Evolutionary conservation across 345 rosid genomes (phyloP).

Genomic region (Boechera retrofracta): DNA sequence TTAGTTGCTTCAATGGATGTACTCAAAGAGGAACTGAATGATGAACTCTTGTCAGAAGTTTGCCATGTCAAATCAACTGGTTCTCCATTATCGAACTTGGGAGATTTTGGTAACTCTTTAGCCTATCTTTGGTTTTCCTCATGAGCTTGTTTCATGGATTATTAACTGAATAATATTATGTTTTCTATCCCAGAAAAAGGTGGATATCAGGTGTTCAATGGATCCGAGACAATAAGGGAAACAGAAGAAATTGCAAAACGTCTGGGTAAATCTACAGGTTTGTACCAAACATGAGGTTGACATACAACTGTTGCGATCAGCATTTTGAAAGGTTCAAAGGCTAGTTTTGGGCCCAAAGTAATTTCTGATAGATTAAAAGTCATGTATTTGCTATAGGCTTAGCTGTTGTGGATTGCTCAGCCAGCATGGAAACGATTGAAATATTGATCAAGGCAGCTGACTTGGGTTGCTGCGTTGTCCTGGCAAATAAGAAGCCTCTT

Average conservation of each 20-base stretch:
- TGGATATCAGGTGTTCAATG: conserved; percentile 47
- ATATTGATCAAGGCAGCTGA: conserved; percentile 62
- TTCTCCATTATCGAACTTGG: conserved; percentile 54
- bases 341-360: background rate
- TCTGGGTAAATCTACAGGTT: conserved; percentile 79
- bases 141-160: conserved; percentile 7
- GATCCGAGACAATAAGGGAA: conserved; percentile 50
- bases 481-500: conserved; percentile 96
- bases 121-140: background rate
- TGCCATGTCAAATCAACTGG: conserved; percentile 65
- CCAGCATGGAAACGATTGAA: conserved; percentile 64
- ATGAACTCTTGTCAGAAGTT: conserved; percentile 58
- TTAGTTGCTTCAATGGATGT: conserved; percentile 59
- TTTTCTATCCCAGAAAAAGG: conserved; percentile 24
- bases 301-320: background rate
- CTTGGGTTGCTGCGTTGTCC: conserved; percentile 72
- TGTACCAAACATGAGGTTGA: conserved; percentile 24
- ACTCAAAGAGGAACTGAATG: conserved; percentile 56
- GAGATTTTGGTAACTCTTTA: conserved; percentile 51
- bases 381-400: conserved; percentile 56
- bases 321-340: conserved; percentile 9
- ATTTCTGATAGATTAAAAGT: background rate
- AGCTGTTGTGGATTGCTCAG: conserved; percentile 86
- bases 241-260: conserved; percentile 56
- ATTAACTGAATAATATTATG: background rate